Base-by-base conservation (phyloP, 768 basidiomycete genomes). In the Lactarius sanguifluus region DNA sequence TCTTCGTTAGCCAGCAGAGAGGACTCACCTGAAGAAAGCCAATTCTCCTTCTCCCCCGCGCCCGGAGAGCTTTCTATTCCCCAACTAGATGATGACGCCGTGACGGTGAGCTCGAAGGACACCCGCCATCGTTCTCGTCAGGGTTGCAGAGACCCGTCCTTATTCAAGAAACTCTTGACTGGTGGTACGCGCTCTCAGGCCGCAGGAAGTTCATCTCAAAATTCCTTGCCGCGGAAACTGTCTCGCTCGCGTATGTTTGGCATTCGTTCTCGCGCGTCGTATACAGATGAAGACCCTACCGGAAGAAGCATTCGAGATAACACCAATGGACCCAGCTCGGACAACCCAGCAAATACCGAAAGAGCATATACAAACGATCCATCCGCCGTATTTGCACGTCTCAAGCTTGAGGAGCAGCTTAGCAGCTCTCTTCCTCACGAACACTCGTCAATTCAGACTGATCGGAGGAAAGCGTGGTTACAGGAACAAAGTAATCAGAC, bases 1-100 rank as follows among this genome's bases (percentile, higher is more conserved):
- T 87, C 86, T 12, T 95, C 93, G 10, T 77, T 96, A 20, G 85
- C 83, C 25, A 93, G 92, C 74, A 72, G 89, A 73, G 91, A 96
- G 52, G 90, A 86, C 77, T 79, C 77, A 68, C 79, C 82, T 54
- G 89, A 88, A 70, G 81, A 79, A 63, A 88, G 88, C 71, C 83
- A 83, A 60, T 77, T 79, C 40, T 84, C 86, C 1, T 80, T 88
- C 55, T 81, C 83, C 1, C 80, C 83, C 50, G 77, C 83, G 1
- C 80, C 83, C 47, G 77, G 78, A 47, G 73, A 79, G 13, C 79
- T 79, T 1, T 72, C 79, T 7, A 70, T 76, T 6, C 69, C 68
- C 15, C 83, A 86, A 43, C 67, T 81, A 13, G 91, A 92, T 60
- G 91, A 91, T 65, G 89, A 92, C 72, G 84, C 86, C 2, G 79